Percentiles rank a stretch among this genome's conserved stretches.
Evolutionary conservation across 495 filamentous ascomycete species (phyloP).

Genomic region (Copromyces sp.): DNA sequence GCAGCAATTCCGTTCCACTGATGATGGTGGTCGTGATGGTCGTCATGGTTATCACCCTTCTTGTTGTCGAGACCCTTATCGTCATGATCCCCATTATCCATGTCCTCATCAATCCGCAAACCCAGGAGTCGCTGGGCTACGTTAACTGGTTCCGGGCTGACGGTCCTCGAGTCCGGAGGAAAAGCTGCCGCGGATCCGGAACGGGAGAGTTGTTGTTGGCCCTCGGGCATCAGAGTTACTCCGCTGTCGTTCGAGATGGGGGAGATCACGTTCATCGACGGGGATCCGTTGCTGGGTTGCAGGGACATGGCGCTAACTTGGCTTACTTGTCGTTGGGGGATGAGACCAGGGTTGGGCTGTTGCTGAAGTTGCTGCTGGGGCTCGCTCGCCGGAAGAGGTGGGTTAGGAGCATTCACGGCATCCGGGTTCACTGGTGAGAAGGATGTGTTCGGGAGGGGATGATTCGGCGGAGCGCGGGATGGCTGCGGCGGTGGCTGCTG

Average conservation of each 20-base stretch:
- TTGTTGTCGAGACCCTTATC: not conserved
- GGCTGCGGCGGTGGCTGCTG: not conserved
- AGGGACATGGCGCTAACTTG: conserved; percentile 19
- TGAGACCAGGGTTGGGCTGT: not conserved
- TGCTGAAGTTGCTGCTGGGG: not conserved
- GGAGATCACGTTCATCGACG: not conserved
- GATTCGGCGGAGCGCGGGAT: not conserved
- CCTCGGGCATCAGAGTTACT: conserved; percentile 4
- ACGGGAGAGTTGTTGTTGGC: not conserved
- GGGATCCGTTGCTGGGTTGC: conserved; percentile 6
- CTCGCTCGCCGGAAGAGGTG: not conserved
- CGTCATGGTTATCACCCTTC: not conserved
- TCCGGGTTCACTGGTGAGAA: conserved; percentile 15
- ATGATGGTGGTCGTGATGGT: not conserved
- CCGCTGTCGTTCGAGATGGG: conserved; percentile 4
- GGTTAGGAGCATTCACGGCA: conserved; percentile 1
- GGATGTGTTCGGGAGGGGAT: conserved; percentile 6
- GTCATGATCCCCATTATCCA: not conserved
- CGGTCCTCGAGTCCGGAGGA: conserved; percentile 8
- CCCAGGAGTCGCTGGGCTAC: not conserved
- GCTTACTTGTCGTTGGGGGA: conserved; percentile 17
- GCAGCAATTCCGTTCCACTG: not conserved
- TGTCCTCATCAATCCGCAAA: not conserved
- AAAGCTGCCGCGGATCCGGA: not conserved
- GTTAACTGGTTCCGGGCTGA: conserved; percentile 18